Evolutionary conservation across 352 stramenopile species (phyloP).

Genomic region (Pythium apleroticum): DNA sequence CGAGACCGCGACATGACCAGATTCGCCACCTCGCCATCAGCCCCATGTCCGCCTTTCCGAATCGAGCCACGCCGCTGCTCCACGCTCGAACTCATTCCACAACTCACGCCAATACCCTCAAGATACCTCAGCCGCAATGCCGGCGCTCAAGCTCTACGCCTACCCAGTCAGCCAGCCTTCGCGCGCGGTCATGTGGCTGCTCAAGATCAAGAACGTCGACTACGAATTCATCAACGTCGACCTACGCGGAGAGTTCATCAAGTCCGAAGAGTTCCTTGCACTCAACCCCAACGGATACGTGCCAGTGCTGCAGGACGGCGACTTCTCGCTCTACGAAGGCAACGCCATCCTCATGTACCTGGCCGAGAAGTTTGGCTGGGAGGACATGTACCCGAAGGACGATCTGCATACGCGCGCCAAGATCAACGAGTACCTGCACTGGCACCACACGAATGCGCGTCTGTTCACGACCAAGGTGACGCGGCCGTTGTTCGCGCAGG

Average conservation of each 20-base stretch:
- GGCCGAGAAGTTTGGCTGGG: slow-evolving; percentile 54
- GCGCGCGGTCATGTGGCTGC: slow-evolving; percentile 41
- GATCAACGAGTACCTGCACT: slow-evolving; percentile 70
- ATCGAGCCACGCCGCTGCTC: background rate
- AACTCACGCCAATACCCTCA: background rate
- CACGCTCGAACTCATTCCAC: background rate
- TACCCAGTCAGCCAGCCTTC: slow-evolving; percentile 64
- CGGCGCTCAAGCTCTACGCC: slow-evolving; percentile 49
- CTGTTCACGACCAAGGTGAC: slow-evolving; percentile 51
- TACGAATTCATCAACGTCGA: slow-evolving; percentile 40
- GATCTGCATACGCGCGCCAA: slow-evolving; percentile 43
- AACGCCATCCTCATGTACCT: slow-evolving; percentile 62
- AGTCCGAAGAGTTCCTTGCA: slow-evolving; percentile 49
- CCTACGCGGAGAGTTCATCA: slow-evolving; percentile 35
- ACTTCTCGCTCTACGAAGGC: slow-evolving; percentile 57
- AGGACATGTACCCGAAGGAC: slow-evolving; percentile 51
- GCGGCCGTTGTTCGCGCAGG: slow-evolving; percentile 33
- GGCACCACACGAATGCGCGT: slow-evolving; percentile 63
- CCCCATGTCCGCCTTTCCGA: background rate
- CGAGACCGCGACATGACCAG: background rate
- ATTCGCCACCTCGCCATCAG: background rate
- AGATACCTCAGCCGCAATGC: background rate
- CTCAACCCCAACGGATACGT: slow-evolving; percentile 56
- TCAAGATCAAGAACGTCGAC: slow-evolving; percentile 47
- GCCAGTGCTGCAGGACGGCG: slow-evolving; percentile 50